Conservation (phyloP, 2,329 filamentous ascomycete species). For the Paecilomyces fulvus region DNA sequence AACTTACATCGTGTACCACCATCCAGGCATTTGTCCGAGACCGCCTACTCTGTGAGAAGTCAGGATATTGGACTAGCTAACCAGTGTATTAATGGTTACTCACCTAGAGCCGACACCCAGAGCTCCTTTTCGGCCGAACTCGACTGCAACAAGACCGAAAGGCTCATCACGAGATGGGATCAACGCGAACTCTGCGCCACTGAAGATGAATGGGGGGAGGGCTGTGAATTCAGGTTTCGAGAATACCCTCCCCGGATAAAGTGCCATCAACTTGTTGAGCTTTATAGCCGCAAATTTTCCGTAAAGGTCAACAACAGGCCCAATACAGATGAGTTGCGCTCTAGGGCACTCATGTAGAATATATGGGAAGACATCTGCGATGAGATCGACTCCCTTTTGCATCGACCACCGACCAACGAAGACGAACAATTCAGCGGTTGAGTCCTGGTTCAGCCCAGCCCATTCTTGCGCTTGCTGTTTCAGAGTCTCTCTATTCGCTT, state of each 20-base stretch:
- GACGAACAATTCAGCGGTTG: slow-evolving; percentile 55
- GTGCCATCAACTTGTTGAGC: slow-evolving; percentile 49
- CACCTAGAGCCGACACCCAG: slow-evolving; percentile 45
- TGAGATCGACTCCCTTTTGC: slow-evolving; percentile 57
- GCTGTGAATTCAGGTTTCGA: slow-evolving; percentile 56
- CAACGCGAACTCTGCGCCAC: slow-evolving; percentile 55
- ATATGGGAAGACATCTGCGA: slow-evolving; percentile 54
- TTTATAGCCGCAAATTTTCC: slow-evolving; percentile 56
- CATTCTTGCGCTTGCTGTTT: slow-evolving; percentile 54
- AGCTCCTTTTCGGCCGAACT: slow-evolving; percentile 56
- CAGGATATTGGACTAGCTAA: not conserved
- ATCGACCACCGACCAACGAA: slow-evolving; percentile 57
- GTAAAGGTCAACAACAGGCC: slow-evolving; percentile 55
- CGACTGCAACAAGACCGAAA: slow-evolving; percentile 56
- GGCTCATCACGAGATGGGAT: slow-evolving; percentile 59
- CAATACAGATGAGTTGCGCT: slow-evolving; percentile 50
- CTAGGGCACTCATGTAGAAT: slow-evolving; percentile 50
- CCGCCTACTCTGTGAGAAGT: slow-evolving; percentile 47
- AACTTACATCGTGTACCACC: slow-evolving; percentile 51
- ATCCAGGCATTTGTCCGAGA: slow-evolving; percentile 55
- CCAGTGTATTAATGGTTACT: not conserved
- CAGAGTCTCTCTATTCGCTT: slow-evolving; percentile 41
- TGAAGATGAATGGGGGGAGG: slow-evolving; percentile 54
- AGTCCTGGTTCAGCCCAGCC: slow-evolving; percentile 50
- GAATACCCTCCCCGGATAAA: slow-evolving; percentile 52